phyloP scores from a whole-genome alignment of 2,329 filamentous ascomycete genomes.

The Aureobasidium sp. region DNA sequence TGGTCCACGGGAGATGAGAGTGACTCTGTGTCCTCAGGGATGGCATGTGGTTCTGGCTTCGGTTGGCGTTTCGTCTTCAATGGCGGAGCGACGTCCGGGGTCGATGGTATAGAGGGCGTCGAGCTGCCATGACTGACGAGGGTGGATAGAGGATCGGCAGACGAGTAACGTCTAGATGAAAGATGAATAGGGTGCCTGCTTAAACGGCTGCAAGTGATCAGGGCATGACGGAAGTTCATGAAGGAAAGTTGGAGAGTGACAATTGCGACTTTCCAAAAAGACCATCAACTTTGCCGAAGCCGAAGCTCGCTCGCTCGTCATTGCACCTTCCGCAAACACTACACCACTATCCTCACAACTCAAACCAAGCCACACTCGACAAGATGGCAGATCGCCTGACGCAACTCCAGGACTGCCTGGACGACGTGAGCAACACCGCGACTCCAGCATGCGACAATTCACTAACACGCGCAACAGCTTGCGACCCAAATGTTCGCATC shows the following conservation, averaged over 20 bases:
- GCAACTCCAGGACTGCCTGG: slow-evolving; percentile 76
- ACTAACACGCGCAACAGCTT: slow-evolving; percentile 26
- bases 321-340: not conserved
- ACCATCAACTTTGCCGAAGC: not conserved
- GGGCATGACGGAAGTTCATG: slow-evolving; percentile 8
- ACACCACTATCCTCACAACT: not conserved
- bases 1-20: not conserved
- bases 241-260: not conserved
- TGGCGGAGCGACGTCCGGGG: not conserved
- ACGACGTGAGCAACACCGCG: slow-evolving; percentile 49
- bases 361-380: not conserved
- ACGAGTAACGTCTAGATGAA: not conserved
- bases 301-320: not conserved
- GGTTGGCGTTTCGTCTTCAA: no score
- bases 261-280: slow-evolving; percentile 1
- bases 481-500: slow-evolving; percentile 40
- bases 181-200: no score
- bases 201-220: no score
- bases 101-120: not conserved
- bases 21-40: not conserved
- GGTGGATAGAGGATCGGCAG: not conserved
- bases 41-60: not conserved
- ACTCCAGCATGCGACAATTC: not conserved
- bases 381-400: slow-evolving; percentile 67
- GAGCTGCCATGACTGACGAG: not conserved